Conservation (phyloP, 176 grass and related monocot species). For the Luzula sylvatica region DNA sequence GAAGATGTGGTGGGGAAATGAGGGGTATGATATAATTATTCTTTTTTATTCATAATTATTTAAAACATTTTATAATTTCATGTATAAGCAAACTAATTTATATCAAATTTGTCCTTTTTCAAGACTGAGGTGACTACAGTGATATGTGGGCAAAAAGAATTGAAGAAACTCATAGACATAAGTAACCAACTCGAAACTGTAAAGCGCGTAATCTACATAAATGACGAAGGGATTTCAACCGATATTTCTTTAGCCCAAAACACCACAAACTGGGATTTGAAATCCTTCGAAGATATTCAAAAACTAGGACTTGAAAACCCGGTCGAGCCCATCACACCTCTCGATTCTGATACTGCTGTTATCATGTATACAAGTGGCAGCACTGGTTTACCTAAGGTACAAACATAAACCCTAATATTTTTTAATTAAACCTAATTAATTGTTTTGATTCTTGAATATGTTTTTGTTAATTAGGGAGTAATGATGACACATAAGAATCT, state of each 20-base stretch:
- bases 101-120: too few species aligned
- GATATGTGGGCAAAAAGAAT: slow-evolving; percentile 72
- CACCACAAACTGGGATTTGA: slow-evolving; percentile 48
- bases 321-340: slow-evolving; percentile 45
- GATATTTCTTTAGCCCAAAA: slow-evolving; percentile 67
- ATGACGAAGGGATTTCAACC: slow-evolving; percentile 58
- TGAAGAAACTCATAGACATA: slow-evolving; percentile 87
- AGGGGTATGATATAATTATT: too few species aligned
- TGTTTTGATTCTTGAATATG: too few species aligned
- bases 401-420: not conserved
- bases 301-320: slow-evolving; percentile 54
- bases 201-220: slow-evolving; percentile 73
- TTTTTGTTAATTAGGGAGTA: slow-evolving; percentile 37
- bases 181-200: slow-evolving; percentile 67
- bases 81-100: slow-evolving; percentile 11
- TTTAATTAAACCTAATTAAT: too few species aligned
- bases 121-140: slow-evolving; percentile 87
- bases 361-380: slow-evolving; percentile 99
- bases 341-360: slow-evolving; percentile 62
- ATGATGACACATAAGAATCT: slow-evolving; percentile 97
- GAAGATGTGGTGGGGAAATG: too few species aligned
- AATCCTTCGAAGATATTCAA: slow-evolving; percentile 74
- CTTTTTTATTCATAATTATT: too few species aligned
- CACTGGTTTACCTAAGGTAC: slow-evolving; percentile 96
- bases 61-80: not conserved